These are phyloP conservation scores for Lanmaoa pseudosensibilis DNA, from an alignment of 768 basidiomycete species.

Conservation along the genomic window DNA sequence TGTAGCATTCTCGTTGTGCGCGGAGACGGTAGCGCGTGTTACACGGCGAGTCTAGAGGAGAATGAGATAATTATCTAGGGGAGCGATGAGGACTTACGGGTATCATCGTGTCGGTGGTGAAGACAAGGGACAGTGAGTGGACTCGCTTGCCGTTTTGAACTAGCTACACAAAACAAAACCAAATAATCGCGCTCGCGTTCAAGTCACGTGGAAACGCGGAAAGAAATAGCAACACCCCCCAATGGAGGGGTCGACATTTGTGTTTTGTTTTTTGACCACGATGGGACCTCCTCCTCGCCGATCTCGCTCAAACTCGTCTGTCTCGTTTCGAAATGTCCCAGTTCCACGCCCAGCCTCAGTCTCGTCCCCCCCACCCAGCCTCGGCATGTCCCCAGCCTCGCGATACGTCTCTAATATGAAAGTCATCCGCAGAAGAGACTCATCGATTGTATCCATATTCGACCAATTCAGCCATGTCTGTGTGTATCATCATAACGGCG, in stretches of 20 bases:
- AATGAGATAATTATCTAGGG: not conserved
- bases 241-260: conserved; percentile 7
- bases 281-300: conserved; percentile 24
- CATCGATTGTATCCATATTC: conserved; percentile 75
- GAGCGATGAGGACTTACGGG: conserved; percentile 36
- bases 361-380: conserved; percentile 5
- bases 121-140: conserved; percentile 27
- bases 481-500: conserved; percentile 71
- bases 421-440: conserved; percentile 75
- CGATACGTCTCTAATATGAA: conserved; percentile 78
- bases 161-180: conserved; percentile 35
- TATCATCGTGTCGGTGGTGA: conserved; percentile 38
- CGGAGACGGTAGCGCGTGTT: conserved; percentile 52
- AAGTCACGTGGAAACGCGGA: conserved; percentile 29
- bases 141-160: conserved; percentile 37
- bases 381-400: conserved; percentile 63
- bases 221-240: conserved; percentile 17
- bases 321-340: conserved; percentile 17
- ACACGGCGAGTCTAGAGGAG: conserved; percentile 58
- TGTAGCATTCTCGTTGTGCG: conserved; percentile 68
- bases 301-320: conserved; percentile 31
- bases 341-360: not conserved
- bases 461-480: conserved; percentile 90
- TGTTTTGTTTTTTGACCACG: not conserved
- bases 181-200: conserved; percentile 42